phyloP scores from a whole-genome alignment of 139 green algal genomes.

The Desmodesmus armatus region DNA sequence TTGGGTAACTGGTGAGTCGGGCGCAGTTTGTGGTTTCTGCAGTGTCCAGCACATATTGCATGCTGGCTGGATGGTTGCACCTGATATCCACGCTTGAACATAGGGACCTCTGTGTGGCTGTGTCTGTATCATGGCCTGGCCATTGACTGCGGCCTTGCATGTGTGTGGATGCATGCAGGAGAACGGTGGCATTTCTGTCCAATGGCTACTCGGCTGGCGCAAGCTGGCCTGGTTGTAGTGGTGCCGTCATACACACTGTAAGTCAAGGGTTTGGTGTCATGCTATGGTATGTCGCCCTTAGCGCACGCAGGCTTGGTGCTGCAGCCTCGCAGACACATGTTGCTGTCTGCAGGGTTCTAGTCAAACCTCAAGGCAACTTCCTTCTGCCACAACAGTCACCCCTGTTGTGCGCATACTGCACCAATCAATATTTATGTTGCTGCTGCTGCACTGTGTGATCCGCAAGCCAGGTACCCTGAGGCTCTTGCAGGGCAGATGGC shows the following conservation, averaged over 20 bases:
- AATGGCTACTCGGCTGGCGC: conserved; percentile 69
- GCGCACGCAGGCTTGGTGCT: too few species aligned
- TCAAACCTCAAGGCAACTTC: too few species aligned
- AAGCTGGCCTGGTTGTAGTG: conserved; percentile 66
- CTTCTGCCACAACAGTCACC: too few species aligned
- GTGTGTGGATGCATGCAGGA: conserved; percentile 41
- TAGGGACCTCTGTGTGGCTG: not conserved
- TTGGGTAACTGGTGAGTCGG: conserved; percentile 71
- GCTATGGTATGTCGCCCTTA: too few species aligned
- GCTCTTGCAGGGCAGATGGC: conserved; percentile 70
- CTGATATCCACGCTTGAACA: not conserved
- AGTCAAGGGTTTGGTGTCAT: too few species aligned
- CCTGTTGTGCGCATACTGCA: too few species aligned
- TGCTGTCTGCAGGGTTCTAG: too few species aligned
- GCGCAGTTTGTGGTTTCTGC: not conserved
- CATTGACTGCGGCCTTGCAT: not conserved
- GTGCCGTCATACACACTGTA: conserved; percentile 76
- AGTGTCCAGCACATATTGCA: not conserved
- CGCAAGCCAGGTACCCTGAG: too few species aligned
- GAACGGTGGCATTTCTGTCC: conserved; percentile 81
- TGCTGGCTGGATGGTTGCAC: not conserved
- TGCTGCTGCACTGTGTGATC: too few species aligned
- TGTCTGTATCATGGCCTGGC: not conserved
- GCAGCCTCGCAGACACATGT: too few species aligned
- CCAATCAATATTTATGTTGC: too few species aligned